Conservation (phyloP, 192 early-diverging fungal genomes). For the Dissophora globulifera region DNA sequence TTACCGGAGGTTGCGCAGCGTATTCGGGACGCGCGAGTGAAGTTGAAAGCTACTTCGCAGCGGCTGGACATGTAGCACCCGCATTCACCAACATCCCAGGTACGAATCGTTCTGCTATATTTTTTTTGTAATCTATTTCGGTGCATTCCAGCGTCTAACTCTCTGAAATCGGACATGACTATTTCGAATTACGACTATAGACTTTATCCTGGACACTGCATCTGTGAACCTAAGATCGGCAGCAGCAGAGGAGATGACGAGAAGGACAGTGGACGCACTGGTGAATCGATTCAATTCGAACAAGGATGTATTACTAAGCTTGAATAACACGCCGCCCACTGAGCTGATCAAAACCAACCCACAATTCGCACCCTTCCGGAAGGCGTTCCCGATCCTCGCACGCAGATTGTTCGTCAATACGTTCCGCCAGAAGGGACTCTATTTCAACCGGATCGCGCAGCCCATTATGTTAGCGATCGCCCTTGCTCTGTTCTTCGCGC, state of each 20-base stretch:
- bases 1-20: slow-evolving; percentile 56
- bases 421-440: slow-evolving; percentile 1
- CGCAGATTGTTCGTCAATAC: slow-evolving; percentile 3
- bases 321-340: too few species aligned
- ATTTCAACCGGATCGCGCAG: slow-evolving; percentile 13
- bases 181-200: background rate
- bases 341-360: too few species aligned
- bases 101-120: too few species aligned
- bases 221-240: slow-evolving; percentile 8
- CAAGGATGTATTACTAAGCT: too few species aligned
- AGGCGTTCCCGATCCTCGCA: background rate
- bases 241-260: too few species aligned
- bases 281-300: background rate
- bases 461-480: background rate
- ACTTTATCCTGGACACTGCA: slow-evolving; percentile 23
- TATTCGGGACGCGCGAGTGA: slow-evolving; percentile 5
- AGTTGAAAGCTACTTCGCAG: slow-evolving; percentile 4
- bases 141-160: too few species aligned
- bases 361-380: too few species aligned
- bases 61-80: slow-evolving; percentile 9
- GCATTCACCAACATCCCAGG: slow-evolving; percentile 10
- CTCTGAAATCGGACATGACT: too few species aligned
- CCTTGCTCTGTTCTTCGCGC: background rate
- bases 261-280: background rate
- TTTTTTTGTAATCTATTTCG: too few species aligned